Percentiles rank a stretch among this genome's conserved stretches.
Evolutionary conservation across 2,329 filamentous ascomycete genomes (phyloP).

Genomic region (Fusarium concolor): DNA sequence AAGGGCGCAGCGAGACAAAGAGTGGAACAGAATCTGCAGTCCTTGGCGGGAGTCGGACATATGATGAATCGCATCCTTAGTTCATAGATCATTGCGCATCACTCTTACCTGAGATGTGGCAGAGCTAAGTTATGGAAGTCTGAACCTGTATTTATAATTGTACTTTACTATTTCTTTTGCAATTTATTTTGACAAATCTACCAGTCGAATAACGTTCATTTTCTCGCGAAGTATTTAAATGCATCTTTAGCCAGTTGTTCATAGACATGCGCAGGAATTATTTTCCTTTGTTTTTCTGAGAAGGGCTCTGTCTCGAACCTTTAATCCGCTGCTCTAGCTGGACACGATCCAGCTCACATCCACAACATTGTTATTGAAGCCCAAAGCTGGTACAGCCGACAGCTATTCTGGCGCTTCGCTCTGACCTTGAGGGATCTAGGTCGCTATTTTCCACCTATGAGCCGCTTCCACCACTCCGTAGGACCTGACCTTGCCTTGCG

Average conservation of each 20-base stretch:
- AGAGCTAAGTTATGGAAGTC: background rate
- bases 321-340: no score
- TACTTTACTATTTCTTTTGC: background rate
- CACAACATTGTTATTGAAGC: no score
- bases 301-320: no score
- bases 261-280: no score
- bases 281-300: no score
- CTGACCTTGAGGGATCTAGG: no score
- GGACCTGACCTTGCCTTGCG: background rate
- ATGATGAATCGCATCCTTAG: background rate
- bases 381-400: no score
- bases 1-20: background rate
- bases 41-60: background rate
- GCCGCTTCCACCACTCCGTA: background rate
- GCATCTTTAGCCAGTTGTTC: no score
- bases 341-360: no score
- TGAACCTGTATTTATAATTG: background rate
- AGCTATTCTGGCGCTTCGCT: no score
- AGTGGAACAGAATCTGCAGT: background rate
- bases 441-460: background rate
- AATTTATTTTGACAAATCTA: background rate
- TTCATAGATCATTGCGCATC: background rate
- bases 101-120: background rate
- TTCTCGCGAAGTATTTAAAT: no score
- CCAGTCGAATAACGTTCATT: no score